Conservation (phyloP, 345 rosid genomes). For the Salix exigua region DNA sequence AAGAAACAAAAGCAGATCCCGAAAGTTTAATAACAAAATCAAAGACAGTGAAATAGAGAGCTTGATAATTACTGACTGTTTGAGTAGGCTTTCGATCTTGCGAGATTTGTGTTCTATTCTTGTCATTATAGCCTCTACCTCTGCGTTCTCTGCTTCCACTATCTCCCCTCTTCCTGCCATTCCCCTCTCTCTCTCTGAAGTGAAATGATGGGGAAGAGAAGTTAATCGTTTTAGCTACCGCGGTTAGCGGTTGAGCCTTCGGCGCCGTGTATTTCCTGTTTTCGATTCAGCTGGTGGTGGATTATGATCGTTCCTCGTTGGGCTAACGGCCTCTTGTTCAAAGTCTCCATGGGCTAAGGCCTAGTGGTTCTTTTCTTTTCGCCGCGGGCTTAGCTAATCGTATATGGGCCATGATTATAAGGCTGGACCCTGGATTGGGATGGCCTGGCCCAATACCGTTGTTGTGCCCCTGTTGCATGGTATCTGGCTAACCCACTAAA, state of each 20-base stretch:
- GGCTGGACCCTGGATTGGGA: no score
- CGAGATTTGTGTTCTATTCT: conserved; percentile 89
- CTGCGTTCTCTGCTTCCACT: conserved; percentile 83
- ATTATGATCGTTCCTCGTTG: not conserved
- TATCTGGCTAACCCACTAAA: no score
- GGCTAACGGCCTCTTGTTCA: not conserved
- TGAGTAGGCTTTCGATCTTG: conserved; percentile 85
- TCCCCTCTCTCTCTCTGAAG: not conserved
- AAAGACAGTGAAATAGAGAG: not conserved
- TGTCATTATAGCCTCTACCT: conserved; percentile 82
- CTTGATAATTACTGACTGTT: conserved; percentile 42
- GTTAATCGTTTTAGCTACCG: not conserved
- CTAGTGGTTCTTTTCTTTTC: not conserved
- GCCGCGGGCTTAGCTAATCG: no score
- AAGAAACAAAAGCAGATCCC: no score
- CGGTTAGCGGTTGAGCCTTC: not conserved
- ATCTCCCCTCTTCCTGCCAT: conserved; percentile 55
- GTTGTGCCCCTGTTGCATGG: no score
- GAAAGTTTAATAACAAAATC: not conserved
- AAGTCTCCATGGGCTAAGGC: not conserved
- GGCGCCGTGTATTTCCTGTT: not conserved
- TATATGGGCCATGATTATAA: no score
- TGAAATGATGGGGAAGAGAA: not conserved
- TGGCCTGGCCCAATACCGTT: no score
- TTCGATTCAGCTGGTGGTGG: not conserved